Conservation (phyloP, 1,139 yeast species). For the Hemisphaericaspora subhashii region DNA sequence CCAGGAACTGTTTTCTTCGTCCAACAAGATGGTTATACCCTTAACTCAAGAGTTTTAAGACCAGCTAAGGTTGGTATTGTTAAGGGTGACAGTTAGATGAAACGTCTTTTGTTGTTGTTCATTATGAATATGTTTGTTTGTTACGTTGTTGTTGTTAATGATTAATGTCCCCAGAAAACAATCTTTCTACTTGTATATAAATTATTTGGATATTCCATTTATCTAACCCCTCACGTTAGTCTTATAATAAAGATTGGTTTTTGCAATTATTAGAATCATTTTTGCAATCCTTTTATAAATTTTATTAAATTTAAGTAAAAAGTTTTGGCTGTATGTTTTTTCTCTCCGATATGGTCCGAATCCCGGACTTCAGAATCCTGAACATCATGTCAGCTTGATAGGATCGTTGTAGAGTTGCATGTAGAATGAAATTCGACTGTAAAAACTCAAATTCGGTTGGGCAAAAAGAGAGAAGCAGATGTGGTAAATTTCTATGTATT, state of each 20-base stretch:
- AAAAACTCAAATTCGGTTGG: not conserved
- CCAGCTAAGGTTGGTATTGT: constrained; percentile 98
- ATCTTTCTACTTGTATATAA: constrained; percentile 1
- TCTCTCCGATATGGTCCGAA: not conserved
- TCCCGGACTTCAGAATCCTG: not conserved
- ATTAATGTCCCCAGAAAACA: constrained; percentile 2
- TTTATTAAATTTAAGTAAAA: too few relatives aligned
- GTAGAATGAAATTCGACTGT: too few relatives aligned
- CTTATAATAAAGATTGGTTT: not conserved
- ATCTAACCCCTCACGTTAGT: too few relatives aligned
- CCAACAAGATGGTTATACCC: constrained; percentile 86
- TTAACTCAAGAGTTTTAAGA: constrained; percentile 85
- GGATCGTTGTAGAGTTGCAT: too few relatives aligned
- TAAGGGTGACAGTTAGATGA: constrained; percentile 39
- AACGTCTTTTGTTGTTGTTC: not conserved
- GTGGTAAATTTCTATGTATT: too few relatives aligned
- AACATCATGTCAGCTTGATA: too few relatives aligned
- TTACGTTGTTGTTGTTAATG: constrained; percentile 1
- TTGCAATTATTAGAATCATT: not conserved
- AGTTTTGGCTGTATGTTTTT: not conserved
- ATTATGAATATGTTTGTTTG: not conserved
- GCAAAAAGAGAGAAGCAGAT: too few relatives aligned
- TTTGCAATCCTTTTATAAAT: not conserved
- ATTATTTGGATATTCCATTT: not conserved
- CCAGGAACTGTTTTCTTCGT: constrained; percentile 94